Evolutionary conservation across 1,284 basidiomycete genomes (phyloP), one percentile per base, ranked within the genome.

Genomic region (Austroboletus niveus): DNA sequence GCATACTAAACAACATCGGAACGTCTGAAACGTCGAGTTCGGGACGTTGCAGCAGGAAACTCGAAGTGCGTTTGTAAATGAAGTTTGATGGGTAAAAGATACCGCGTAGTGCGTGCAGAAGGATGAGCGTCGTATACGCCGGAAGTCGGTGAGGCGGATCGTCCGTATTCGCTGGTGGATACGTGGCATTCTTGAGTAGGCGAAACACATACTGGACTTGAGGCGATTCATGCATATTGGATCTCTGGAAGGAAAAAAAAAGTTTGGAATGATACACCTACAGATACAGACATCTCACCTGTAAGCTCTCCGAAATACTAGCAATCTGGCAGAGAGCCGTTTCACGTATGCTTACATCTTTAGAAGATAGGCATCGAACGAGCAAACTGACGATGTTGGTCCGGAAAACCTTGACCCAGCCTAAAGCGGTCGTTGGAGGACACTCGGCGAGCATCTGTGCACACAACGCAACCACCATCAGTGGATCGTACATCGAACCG

Each of bases 331-430:
- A 73, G 34, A 81, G 60, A 1, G 83, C 84, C 0, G 85, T 61
- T 27, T 76, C 75, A 11, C 92, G 82, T 35, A 91, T 72, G 14
- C 72, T 70, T 0, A 61, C 67, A 59, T 89, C 82, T 51, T 82
- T 82, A 2, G 88, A 84, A 0, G 92, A 89, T 46, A 97, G 67
- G 0, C 82, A 79, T 35, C 87, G 82, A 20, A 97, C 77, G 2
- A 89, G 76, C 34, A 98, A 61, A 35, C 90, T 83, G 11, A 91
- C 76, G 5, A 87, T 76, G 59, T 96, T 95, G 17, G 87, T 90
- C 52, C 92, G 75, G 64, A 94, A 85, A 8, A 98, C 67, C 60
- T 92, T 85, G 11, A 97, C 85, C 93, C 93, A 97, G n/a, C 72
- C 62, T 4, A 75, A 49, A 0, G 63, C 81, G 0, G 83, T 81